phyloP scores from a whole-genome alignment of 163 green algal genomes.

The Trebouxia gelatinosa region DNA sequence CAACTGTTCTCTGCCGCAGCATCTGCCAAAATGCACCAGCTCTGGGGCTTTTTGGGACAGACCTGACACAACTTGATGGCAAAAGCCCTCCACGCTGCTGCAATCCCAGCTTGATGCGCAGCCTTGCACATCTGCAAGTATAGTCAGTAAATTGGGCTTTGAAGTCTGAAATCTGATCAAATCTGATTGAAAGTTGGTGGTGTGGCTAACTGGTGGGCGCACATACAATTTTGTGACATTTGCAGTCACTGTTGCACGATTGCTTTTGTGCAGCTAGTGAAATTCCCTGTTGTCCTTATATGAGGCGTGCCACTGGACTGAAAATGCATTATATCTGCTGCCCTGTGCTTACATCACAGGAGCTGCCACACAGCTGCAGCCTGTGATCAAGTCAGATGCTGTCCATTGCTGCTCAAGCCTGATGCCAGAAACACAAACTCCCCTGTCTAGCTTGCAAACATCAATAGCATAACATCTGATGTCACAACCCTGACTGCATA shows the following conservation, averaged over 20 bases:
- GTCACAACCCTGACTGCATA: too few species aligned
- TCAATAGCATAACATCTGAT: background rate
- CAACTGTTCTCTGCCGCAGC: slow-evolving; percentile 1
- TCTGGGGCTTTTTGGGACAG: slow-evolving; percentile 1
- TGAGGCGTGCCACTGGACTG: too few species aligned
- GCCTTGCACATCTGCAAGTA: slow-evolving; percentile 31
- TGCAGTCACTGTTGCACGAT: too few species aligned
- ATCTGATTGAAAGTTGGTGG: background rate
- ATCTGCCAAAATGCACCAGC: slow-evolving; percentile 30
- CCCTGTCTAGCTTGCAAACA: background rate
- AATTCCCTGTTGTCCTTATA: background rate
- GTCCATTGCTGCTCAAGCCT: background rate
- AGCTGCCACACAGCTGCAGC: too few species aligned
- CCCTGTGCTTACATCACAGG: background rate
- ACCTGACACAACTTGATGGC: slow-evolving; percentile 2
- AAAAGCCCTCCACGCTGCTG: slow-evolving; percentile 4
- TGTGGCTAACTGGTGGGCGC: too few species aligned
- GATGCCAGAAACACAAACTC: background rate
- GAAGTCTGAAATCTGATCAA: background rate
- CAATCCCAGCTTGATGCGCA: slow-evolving; percentile 5
- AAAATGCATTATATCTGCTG: too few species aligned
- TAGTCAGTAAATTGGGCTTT: background rate
- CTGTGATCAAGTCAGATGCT: too few species aligned
- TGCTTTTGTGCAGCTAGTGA: background rate
- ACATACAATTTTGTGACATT: too few species aligned